Percentiles rank a stretch among this genome's conserved stretches.
These are phyloP conservation scores for Xerocomus brunneocitrinus DNA, from an alignment of 768 basidiomycete genomes.

Conservation along the genomic window DNA sequence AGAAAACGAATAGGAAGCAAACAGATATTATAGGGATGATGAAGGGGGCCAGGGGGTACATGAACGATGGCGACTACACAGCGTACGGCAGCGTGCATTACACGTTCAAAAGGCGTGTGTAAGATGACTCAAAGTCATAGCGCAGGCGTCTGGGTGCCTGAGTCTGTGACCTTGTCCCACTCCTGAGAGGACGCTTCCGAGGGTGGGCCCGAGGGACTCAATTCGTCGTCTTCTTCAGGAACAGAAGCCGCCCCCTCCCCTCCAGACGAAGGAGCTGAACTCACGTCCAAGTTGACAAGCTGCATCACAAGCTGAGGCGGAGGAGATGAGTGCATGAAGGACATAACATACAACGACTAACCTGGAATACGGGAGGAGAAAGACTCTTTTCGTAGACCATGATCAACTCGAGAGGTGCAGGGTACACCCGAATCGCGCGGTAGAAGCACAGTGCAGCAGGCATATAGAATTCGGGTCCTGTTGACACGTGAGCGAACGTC, in stretches of 20 bases:
- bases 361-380: conserved; percentile 76
- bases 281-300: conserved; percentile 85
- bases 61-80: conserved; percentile 27
- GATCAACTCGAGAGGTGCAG: conserved; percentile 89
- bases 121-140: conserved; percentile 32
- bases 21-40: conserved; percentile 16
- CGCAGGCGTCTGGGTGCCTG: conserved; percentile 52
- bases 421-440: conserved; percentile 91
- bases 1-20: conserved; percentile 23
- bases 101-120: conserved; percentile 25
- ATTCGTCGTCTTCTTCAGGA: conserved; percentile 49
- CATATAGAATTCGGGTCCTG: conserved; percentile 76
- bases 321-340: conserved; percentile 7
- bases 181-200: conserved; percentile 88
- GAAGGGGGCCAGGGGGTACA: conserved; percentile 20
- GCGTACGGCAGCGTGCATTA: conserved; percentile 28
- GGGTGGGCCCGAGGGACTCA: conserved; percentile 67
- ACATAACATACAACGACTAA: conserved; percentile 24
- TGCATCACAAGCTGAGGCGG: conserved; percentile 62
- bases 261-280: conserved; percentile 48
- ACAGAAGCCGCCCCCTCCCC: conserved; percentile 24
- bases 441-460: conserved; percentile 88
- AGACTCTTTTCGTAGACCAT: conserved; percentile 93
- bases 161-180: conserved; percentile 84
- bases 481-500: conserved; percentile 1